A percentile compares a stretch with the other conserved stretches of the same genome.
Evolutionary conservation across 139 green algal species (phyloP).

Genomic region (Auxenochlorella protothecoides): DNA sequence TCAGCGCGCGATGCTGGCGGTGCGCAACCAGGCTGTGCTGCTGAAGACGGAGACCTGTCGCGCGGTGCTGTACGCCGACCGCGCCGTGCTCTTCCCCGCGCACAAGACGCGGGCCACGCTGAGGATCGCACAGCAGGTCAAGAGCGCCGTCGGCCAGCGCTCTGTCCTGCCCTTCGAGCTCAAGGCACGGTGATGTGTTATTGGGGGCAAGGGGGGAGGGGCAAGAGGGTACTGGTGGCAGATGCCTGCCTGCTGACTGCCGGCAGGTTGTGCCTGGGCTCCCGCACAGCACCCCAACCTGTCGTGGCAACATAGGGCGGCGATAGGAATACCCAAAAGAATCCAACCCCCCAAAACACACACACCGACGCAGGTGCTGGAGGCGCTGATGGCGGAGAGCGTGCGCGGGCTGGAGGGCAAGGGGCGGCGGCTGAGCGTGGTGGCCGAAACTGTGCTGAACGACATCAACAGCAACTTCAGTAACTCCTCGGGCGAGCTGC

Average conservation of each 20-base stretch:
- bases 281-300: no score
- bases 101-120: constrained; percentile 28
- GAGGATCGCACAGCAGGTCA: constrained; percentile 23
- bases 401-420: constrained; percentile 24
- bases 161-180: constrained; percentile 36
- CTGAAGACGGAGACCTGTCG: constrained; percentile 27
- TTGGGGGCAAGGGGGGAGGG: no score
- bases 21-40: constrained; percentile 23
- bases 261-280: background rate
- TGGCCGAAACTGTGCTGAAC: constrained; percentile 32
- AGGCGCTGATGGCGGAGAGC: constrained; percentile 39
- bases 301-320: no score
- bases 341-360: no score
- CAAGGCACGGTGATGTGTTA: constrained; percentile 1
- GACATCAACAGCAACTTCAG: constrained; percentile 31
- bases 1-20: constrained; percentile 16
- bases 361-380: constrained; percentile 19
- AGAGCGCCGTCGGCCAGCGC: constrained; percentile 13
- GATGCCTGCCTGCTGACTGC: background rate
- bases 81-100: constrained; percentile 31
- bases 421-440: constrained; percentile 24
- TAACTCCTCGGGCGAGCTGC: constrained; percentile 22
- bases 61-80: constrained; percentile 30
- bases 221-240: no score
- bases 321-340: no score